phyloP scores from a whole-genome alignment of 306 rosid genomes.

The Trifolium pratense region DNA sequence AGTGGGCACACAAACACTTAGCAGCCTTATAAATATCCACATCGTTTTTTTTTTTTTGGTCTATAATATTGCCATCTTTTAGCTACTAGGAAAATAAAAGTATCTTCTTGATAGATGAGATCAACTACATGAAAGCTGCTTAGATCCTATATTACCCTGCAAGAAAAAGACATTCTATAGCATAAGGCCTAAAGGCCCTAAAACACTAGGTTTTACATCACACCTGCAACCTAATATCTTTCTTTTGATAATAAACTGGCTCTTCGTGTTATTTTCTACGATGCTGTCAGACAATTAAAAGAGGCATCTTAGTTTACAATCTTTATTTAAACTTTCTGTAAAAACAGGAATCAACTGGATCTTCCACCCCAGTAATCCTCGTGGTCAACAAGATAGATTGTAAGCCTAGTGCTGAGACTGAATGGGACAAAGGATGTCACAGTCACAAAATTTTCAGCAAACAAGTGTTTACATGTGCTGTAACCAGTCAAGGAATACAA shows the following conservation, averaged over 20 bases:
- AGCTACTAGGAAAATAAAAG: neutral
- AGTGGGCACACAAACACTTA: slow-evolving; percentile 2
- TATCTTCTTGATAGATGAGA: neutral
- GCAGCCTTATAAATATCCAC: slow-evolving; percentile 18
- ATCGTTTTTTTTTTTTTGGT: no score
- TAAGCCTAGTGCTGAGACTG: slow-evolving; percentile 52
- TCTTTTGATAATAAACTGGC: slow-evolving; percentile 12
- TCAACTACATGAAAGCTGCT: neutral
- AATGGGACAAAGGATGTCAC: slow-evolving; percentile 42
- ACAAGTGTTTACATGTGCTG: slow-evolving; percentile 81
- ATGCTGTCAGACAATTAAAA: slow-evolving; percentile 28
- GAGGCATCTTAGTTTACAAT: slow-evolving; percentile 8
- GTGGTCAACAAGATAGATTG: slow-evolving; percentile 90
- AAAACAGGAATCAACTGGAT: slow-evolving; percentile 66
- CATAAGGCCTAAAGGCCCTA: neutral
- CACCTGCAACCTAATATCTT: neutral
- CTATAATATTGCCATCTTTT: slow-evolving; percentile 8
- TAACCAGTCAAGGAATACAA: slow-evolving; percentile 86
- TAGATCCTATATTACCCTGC: slow-evolving; percentile 18
- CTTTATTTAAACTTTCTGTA: slow-evolving; percentile 37
- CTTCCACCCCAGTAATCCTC: slow-evolving; percentile 77
- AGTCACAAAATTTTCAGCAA: slow-evolving; percentile 53
- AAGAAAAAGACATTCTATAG: slow-evolving; percentile 1
- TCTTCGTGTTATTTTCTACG: slow-evolving; percentile 25
- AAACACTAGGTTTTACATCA: neutral